phyloP scores from a whole-genome alignment of 306 rosid genomes.

The Pterocarpus macrocarpus region DNA sequence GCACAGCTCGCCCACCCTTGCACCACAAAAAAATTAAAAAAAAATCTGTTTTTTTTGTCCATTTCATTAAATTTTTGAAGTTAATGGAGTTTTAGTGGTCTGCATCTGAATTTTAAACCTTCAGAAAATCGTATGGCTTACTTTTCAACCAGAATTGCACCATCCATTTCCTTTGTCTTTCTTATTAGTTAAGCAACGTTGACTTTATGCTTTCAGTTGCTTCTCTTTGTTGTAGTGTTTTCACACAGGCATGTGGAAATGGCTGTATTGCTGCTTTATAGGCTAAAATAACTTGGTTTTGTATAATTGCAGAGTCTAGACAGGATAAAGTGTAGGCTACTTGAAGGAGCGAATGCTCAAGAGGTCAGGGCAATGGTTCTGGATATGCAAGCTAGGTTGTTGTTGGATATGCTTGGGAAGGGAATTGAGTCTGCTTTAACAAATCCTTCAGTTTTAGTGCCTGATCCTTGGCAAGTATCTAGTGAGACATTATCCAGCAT shows the following conservation, averaged over 20 bases:
- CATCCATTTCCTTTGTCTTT: background rate
- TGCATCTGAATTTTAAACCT: slow-evolving; percentile 24
- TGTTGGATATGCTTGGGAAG: slow-evolving; percentile 97
- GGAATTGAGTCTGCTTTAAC: slow-evolving; percentile 95
- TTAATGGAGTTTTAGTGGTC: background rate
- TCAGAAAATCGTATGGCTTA: background rate
- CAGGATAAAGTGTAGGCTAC: slow-evolving; percentile 93
- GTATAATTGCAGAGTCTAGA: slow-evolving; percentile 84
- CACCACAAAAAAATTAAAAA: background rate
- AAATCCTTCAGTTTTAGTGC: slow-evolving; percentile 81
- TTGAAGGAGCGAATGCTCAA: slow-evolving; percentile 96
- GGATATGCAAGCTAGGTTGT: slow-evolving; percentile 99
- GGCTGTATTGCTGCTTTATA: slow-evolving; percentile 12
- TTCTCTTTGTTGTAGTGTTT: slow-evolving; percentile 25
- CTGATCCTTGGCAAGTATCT: slow-evolving; percentile 88
- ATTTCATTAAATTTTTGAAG: background rate
- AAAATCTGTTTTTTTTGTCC: background rate
- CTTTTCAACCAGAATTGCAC: slow-evolving; percentile 33
- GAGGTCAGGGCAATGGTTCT: slow-evolving; percentile 98
- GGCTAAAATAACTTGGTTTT: slow-evolving; percentile 34
- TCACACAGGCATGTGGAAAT: background rate
- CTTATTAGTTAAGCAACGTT: background rate
- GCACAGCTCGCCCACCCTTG: background rate
- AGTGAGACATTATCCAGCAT: slow-evolving; percentile 72
- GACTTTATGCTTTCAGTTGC: slow-evolving; percentile 32